These are phyloP conservation scores for Phytophthora kernoviae DNA, from an alignment of 352 stramenopile species.

Conservation along the genomic window DNA sequence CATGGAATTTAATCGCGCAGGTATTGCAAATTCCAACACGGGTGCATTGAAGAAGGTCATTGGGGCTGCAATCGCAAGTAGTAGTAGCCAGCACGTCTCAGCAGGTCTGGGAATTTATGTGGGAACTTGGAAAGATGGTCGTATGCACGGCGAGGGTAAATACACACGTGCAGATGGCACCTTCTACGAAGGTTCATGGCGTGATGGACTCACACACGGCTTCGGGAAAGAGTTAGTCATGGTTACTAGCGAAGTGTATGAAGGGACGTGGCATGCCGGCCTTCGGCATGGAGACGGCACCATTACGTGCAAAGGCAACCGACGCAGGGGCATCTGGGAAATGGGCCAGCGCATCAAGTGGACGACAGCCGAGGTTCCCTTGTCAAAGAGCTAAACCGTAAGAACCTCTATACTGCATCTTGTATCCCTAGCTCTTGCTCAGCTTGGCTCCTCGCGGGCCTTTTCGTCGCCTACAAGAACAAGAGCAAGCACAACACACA, in stretches of 20 bases:
- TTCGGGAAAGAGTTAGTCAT: slow-evolving; percentile 57
- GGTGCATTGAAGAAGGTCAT: slow-evolving; percentile 23
- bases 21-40: slow-evolving; percentile 2
- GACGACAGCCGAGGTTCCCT: slow-evolving; percentile 58
- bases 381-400: slow-evolving; percentile 31
- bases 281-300: slow-evolving; percentile 62
- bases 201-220: slow-evolving; percentile 61
- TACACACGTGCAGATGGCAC: slow-evolving; percentile 61
- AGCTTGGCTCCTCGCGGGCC: slow-evolving; percentile 58
- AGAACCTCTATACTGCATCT: neutral
- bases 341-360: slow-evolving; percentile 64
- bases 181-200: slow-evolving; percentile 73
- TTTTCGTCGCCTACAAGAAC: slow-evolving; percentile 44
- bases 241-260: slow-evolving; percentile 52
- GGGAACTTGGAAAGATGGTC: slow-evolving; percentile 60
- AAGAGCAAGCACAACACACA: neutral
- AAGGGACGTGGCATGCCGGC: slow-evolving; percentile 62
- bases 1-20: slow-evolving; percentile 55
- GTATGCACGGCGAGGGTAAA: slow-evolving; percentile 73
- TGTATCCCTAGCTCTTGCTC: slow-evolving; percentile 43
- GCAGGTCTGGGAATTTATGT: slow-evolving; percentile 46
- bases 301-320: slow-evolving; percentile 47
- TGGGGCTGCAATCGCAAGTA: slow-evolving; percentile 15
- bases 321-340: slow-evolving; percentile 63
- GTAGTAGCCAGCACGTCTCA: slow-evolving; percentile 2